phyloP scores from a whole-genome alignment of 257 asterid species.

The Apocynum venetum region DNA sequence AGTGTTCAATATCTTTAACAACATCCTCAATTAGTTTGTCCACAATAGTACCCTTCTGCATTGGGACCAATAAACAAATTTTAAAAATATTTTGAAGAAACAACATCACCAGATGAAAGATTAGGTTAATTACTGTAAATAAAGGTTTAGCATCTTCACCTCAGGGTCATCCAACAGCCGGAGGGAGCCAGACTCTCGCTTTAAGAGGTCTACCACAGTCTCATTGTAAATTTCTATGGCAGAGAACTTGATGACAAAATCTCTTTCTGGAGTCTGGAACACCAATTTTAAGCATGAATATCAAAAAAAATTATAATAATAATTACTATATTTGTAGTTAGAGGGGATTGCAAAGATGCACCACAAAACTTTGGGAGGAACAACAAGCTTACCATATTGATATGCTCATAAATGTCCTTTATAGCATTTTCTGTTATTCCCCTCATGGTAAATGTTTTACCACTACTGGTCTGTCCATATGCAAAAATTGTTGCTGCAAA shows the following conservation, averaged over 20 bases:
- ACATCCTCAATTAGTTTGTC: conserved; percentile 80
- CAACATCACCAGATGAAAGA: conserved; percentile 1
- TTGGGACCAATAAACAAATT: not conserved
- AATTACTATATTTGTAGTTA: not conserved
- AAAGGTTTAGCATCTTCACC: conserved; percentile 31
- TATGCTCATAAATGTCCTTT: conserved; percentile 75
- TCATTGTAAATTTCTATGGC: conserved; percentile 94
- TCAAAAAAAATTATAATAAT: conserved; percentile 6
- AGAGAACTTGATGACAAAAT: conserved; percentile 74
- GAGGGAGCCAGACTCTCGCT: conserved; percentile 76
- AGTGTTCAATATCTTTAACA: conserved; percentile 64
- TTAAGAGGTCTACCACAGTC: conserved; percentile 87
- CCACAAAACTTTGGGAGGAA: conserved; percentile 1
- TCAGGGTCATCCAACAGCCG: conserved; percentile 94
- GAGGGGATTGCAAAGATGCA: not conserved
- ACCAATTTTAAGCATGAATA: conserved; percentile 11
- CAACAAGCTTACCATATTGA: conserved; percentile 45
- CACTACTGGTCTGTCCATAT: conserved; percentile 96
- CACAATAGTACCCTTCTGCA: conserved; percentile 91
- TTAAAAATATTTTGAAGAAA: conserved; percentile 10
- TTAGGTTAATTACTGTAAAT: not conserved
- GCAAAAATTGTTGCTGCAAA: conserved; percentile 88
- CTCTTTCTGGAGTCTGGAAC: conserved; percentile 73
- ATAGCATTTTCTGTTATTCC: conserved; percentile 84
- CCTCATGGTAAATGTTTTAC: conserved; percentile 94